Evolutionary conservation across 371 early-diverging fungal species (phyloP).

Genomic region (Catenaria anguillulae): DNA sequence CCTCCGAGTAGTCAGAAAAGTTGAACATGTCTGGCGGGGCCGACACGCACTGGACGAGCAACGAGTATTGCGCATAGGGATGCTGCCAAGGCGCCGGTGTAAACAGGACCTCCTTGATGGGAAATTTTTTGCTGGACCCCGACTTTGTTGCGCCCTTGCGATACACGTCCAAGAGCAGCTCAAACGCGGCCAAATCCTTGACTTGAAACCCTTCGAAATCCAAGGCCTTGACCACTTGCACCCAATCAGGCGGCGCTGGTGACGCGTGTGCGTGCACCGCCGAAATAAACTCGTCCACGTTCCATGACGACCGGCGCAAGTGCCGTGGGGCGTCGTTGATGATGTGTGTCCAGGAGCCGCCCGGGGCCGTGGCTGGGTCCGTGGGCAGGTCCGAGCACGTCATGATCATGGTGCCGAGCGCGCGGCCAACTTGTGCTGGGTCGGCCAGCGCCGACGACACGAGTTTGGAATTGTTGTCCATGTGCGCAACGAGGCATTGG

Average conservation of each 20-base stretch:
- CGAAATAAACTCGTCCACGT: slow-evolving; percentile 6
- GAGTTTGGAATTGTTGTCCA: not conserved
- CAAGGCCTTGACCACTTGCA: slow-evolving; percentile 2
- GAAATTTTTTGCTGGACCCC: slow-evolving; percentile 26
- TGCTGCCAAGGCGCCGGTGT: slow-evolving; percentile 71
- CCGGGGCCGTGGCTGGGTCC: not conserved
- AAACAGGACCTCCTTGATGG: slow-evolving; percentile 45
- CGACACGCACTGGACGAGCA: slow-evolving; percentile 24
- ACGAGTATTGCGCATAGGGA: not conserved
- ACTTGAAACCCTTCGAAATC: slow-evolving; percentile 8
- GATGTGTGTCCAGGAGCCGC: not conserved
- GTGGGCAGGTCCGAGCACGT: not conserved
- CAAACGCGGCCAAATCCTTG: slow-evolving; percentile 9
- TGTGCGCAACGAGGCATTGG: not conserved
- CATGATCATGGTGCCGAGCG: slow-evolving; percentile 1
- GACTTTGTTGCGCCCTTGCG: slow-evolving; percentile 2
- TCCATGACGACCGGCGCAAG: slow-evolving; percentile 4
- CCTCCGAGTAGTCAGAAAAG: slow-evolving; percentile 4
- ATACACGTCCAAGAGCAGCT: slow-evolving; percentile 9
- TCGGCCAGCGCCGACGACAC: not conserved
- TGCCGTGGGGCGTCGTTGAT: not conserved
- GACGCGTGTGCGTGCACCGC: not conserved
- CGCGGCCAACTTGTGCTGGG: not conserved
- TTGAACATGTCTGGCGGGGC: slow-evolving; percentile 11
- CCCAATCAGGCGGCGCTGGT: slow-evolving; percentile 7